Percentiles rank a stretch among this genome's conserved stretches.
These are phyloP conservation scores for Lolium perenne DNA, from an alignment of 176 grass and related monocot species.

Conservation along the genomic window DNA sequence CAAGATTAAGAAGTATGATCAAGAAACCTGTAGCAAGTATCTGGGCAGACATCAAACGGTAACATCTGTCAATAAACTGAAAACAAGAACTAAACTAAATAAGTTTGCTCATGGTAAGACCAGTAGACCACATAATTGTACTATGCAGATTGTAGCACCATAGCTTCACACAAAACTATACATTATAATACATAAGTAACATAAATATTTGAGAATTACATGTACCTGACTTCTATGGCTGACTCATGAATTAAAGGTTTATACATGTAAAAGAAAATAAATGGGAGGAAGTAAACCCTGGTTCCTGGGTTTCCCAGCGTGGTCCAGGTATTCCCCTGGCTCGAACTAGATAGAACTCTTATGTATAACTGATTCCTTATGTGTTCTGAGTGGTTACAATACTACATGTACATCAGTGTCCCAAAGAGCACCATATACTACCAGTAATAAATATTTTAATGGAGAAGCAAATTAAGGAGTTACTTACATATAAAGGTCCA, in stretches of 20 bases:
- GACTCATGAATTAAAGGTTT: background rate
- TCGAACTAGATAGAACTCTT: background rate
- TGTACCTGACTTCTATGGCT: constrained; percentile 17
- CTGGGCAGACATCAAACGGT: constrained; percentile 48
- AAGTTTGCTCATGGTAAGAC: background rate
- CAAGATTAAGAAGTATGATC: constrained; percentile 91
- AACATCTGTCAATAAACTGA: constrained; percentile 34
- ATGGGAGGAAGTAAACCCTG: background rate
- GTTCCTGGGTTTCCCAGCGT: background rate
- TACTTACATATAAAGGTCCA: constrained; percentile 95
- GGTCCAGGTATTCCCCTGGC: background rate
- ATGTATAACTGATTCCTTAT: background rate
- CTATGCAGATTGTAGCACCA: constrained; percentile 19
- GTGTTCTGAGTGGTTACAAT: constrained; percentile 5
- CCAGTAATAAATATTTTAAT: constrained; percentile 20
- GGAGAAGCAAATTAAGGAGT: background rate
- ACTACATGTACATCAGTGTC: background rate
- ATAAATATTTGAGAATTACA: background rate
- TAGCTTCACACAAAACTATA: background rate
- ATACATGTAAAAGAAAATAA: background rate
- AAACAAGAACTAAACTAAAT: background rate
- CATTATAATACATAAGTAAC: constrained; percentile 5
- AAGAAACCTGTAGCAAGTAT: constrained; percentile 87
- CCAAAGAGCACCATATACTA: background rate
- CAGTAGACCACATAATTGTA: background rate